Evolutionary conservation across 371 early-diverging fungal species (phyloP), one percentile per base, ranked within the genome.

Genomic region (Apophysomyces elegans): DNA sequence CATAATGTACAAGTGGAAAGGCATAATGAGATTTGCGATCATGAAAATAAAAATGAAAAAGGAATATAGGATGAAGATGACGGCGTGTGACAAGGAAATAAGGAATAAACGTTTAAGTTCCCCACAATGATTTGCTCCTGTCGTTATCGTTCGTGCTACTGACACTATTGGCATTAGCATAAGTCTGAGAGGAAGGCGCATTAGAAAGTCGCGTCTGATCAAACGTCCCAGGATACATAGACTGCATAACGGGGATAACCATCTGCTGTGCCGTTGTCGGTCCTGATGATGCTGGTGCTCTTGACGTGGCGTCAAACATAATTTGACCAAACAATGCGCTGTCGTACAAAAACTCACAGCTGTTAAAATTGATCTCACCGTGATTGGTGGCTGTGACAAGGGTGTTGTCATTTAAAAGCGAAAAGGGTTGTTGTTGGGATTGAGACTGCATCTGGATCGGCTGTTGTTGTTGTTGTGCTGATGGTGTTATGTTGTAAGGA

Each of bases 261-360:
- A 50, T 50, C 21, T 50, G 54, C 32, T 26, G 32, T 26, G 32
- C 32, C 21, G 54, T 7, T 18, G 54, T 5, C 21, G 16, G 54
- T 21, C 21, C 21, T 4, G 54, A 18, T 50, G 54, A 16, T 50
- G 54, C 18, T 9, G 54, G 54, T 6, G 54, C 54, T 50, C 21
- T 50, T 4, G 54, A 50, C 0, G 64, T 46, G 35, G 56, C 78
- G 67, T 82, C 79, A 50, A 82, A 76, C 57, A 82, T 74, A n/a
- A 79, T 76, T 58, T 82, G 82, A 18, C 82, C 82, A 66, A 81
- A 81, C 13, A 81, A 59, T 1, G 73, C 73, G 14, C 74, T 72
- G 44, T 81, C 81, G 45, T 76, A 73, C n/a, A 81, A 64, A 38
- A 78, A 81, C 37, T 74, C 78, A 18, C 69, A 70, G 35, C 81